phyloP scores from a whole-genome alignment of 176 grass and related monocot species.

The sorghum (Sorghum bicolor) region Sorghum_bicolor_NCBIv3 NC_012872.2:54090501-54091000 shows the following conservation, averaged over 20 bases:
- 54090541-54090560: slow-evolving; percentile 64
- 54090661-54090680: slow-evolving; percentile 87
- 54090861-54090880: slow-evolving; percentile 50
- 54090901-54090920: neutral
- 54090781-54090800: slow-evolving; percentile 88
- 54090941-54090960: slow-evolving; percentile 6
- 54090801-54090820: slow-evolving; percentile 96
- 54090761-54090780: slow-evolving; percentile 88
- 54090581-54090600: slow-evolving; percentile 47
- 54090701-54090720: slow-evolving; percentile 84
- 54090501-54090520: slow-evolving; percentile 95
- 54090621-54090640: slow-evolving; percentile 99
- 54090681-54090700: slow-evolving; percentile 61
- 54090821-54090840: slow-evolving; percentile 87
- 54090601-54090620: slow-evolving; percentile 79
- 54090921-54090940: neutral
- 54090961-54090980: neutral
- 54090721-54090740: slow-evolving; percentile 95
- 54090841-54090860: slow-evolving; percentile 49
- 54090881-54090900: neutral
- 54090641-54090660: slow-evolving; percentile 69
- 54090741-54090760: slow-evolving; percentile 89
- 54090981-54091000: slow-evolving; percentile 34
- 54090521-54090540: slow-evolving; percentile 76
- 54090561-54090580: slow-evolving; percentile 74